These are phyloP conservation scores for Wickerhamomyces xylosicus DNA, from an alignment of 805 yeast species.

Conservation along the genomic window DNA sequence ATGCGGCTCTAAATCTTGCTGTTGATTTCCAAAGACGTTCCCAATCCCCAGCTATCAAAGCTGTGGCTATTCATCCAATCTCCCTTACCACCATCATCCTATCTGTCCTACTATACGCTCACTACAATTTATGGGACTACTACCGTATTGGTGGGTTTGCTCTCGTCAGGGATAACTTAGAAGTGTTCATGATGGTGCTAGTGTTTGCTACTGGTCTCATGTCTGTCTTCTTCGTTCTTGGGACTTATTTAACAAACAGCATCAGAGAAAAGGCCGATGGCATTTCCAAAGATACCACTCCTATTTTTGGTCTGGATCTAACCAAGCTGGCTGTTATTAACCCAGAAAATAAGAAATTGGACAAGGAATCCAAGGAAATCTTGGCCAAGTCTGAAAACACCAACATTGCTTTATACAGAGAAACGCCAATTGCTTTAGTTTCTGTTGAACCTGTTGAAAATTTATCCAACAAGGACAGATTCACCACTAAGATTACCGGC, in stretches of 20 bases:
- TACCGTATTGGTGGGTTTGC: constrained; percentile 9
- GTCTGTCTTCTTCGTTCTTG: constrained; percentile 28
- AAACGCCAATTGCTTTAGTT: constrained; percentile 60
- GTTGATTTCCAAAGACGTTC: constrained; percentile 38
- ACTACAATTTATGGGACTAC: constrained; percentile 10
- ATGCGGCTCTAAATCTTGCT: constrained; percentile 51
- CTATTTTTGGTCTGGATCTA: constrained; percentile 43
- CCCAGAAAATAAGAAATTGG: constrained; percentile 12
- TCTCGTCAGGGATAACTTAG: constrained; percentile 9
- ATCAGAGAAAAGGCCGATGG: constrained; percentile 31
- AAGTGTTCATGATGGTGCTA: constrained; percentile 19
- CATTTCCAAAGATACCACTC: constrained; percentile 25
- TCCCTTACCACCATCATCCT: constrained; percentile 20
- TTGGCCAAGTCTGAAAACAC: constrained; percentile 35
- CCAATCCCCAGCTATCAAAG: constrained; percentile 18
- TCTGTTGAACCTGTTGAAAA: constrained; percentile 34
- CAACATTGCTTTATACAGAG: constrained; percentile 49
- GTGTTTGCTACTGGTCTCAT: constrained; percentile 29
- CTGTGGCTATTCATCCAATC: constrained; percentile 35
- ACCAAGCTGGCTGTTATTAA: constrained; percentile 30
- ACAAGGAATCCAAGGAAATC: constrained; percentile 18
- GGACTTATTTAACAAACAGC: constrained; percentile 35
- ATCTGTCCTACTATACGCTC: constrained; percentile 2
- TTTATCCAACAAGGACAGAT: constrained; percentile 28
- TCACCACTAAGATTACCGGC: constrained; percentile 44